Evolutionary conservation across 805 yeast species (phyloP).

Genomic region (Kazachstania kunashirensis): DNA sequence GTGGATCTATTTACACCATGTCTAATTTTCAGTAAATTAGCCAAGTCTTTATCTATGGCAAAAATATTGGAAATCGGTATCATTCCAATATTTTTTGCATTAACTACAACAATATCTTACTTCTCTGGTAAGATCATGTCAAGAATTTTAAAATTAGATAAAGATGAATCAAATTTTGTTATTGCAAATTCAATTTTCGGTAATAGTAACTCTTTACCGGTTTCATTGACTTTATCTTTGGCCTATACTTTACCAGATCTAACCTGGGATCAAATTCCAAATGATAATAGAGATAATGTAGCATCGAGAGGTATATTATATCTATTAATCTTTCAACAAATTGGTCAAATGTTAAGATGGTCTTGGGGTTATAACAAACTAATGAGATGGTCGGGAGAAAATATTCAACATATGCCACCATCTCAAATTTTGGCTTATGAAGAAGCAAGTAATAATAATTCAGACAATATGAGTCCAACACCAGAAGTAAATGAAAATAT

Average conservation of each 20-base stretch:
- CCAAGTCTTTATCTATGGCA: constrained; percentile 54
- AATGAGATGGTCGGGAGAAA: constrained; percentile 38
- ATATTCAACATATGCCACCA: constrained; percentile 25
- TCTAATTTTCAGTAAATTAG: constrained; percentile 77
- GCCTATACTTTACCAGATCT: constrained; percentile 68
- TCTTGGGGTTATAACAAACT: constrained; percentile 77
- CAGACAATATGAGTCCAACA: not conserved
- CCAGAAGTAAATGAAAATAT: too few species aligned
- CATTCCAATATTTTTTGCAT: constrained; percentile 75
- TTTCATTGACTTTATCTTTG: constrained; percentile 72
- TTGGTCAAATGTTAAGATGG: constrained; percentile 78
- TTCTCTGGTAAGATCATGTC: constrained; percentile 51
- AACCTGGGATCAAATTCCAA: constrained; percentile 62
- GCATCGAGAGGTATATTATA: constrained; percentile 74
- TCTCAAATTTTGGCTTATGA: constrained; percentile 16
- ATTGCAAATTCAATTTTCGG: constrained; percentile 97
- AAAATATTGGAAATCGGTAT: constrained; percentile 73
- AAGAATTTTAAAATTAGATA: constrained; percentile 46
- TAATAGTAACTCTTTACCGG: constrained; percentile 90
- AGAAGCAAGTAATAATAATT: constrained; percentile 11
- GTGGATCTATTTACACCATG: constrained; percentile 94
- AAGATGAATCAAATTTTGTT: constrained; percentile 77
- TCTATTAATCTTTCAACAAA: constrained; percentile 66
- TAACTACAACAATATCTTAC: constrained; percentile 72
- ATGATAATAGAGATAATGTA: constrained; percentile 57